phyloP scores from a whole-genome alignment of 345 rosid species.

The Brassica incana region DNA sequence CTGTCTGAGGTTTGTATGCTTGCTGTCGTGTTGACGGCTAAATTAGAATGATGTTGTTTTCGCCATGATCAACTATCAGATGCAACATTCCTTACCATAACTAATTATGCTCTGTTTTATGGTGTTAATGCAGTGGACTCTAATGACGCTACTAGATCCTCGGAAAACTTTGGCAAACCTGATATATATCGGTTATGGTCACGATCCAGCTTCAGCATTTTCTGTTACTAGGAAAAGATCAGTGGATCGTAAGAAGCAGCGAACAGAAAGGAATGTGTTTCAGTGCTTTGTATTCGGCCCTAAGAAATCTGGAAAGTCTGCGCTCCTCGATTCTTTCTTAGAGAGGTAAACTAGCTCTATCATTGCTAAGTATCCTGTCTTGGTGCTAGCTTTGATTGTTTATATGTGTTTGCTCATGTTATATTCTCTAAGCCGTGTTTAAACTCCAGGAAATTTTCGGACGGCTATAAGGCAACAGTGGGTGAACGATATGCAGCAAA shows the following conservation, averaged over 20 bases:
- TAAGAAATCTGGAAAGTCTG: constrained; percentile 71
- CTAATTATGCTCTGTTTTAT: constrained; percentile 29
- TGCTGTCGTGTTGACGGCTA: neutral
- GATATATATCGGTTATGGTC: constrained; percentile 70
- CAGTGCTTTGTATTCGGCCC: constrained; percentile 76
- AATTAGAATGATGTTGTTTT: constrained; percentile 10
- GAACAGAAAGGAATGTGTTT: constrained; percentile 67
- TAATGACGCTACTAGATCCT: constrained; percentile 73
- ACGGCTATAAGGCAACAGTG: constrained; percentile 45
- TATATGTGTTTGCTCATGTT: constrained; percentile 4
- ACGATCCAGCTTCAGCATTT: constrained; percentile 61
- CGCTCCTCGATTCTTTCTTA: constrained; percentile 61
- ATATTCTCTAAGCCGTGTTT: constrained; percentile 23
- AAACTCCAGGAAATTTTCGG: constrained; percentile 61
- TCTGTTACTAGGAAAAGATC: constrained; percentile 64
- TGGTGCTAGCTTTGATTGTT: constrained; percentile 1
- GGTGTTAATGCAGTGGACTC: constrained; percentile 64
- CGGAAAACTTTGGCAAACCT: constrained; percentile 61
- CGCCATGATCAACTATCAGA: neutral
- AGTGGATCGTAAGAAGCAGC: constrained; percentile 71
- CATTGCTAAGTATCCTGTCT: neutral
- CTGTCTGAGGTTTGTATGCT: constrained; percentile 61
- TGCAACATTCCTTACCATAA: constrained; percentile 24
- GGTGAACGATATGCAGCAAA: constrained; percentile 60
- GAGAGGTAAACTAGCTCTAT: constrained; percentile 51